Evolutionary conservation across 176 grass and related monocot genomes (phyloP), one percentile per base, ranked within the genome.

Genomic region (Phragmites australis): DNA sequence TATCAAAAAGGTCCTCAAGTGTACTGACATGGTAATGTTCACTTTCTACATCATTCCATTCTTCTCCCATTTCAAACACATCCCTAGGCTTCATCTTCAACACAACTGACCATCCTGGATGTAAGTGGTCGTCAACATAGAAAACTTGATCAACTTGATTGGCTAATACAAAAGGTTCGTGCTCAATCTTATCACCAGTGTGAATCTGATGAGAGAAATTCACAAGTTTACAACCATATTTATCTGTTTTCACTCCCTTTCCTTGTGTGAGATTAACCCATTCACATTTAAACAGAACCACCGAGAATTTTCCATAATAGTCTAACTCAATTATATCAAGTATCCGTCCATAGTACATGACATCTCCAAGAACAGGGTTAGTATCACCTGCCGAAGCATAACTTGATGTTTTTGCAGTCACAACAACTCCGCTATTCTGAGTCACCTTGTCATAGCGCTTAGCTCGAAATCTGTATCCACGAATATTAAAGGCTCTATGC

Each of bases 281-380:
- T 74, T 84, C 81, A 76, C 43, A 84, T 52, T 84, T 75, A 44
- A 84, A 84, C 45, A 84, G 67, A 5, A 84, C 40, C 14, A 84
- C 43, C 8, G 39, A 63, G 41, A 76, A 62, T 8, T 8, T n/a
- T 65, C 70, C 23, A 40, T 25, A 66, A n/a, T 51, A 75, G 22
- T 32, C 40, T 46, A 74, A 48, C 39, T 75, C 54, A 54, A 84
- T 45, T 9, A 84, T 84, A 9, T 76, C 71, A 27, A 26, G 37
- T 12, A 84, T 21, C 54, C 40, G 66, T 19, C 81, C 58, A 31
- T 75, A 76, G 17, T 76, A 84, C 21, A 15, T 76, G 17, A 34
- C 10, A 84, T 64, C 56, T 59, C 69, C 70, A 31, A 63, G 21
- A 44, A 82, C 60, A 61, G 58, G 58, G 13, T 61, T 61, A 61